Evolutionary conservation across 176 grass and related monocot genomes (phyloP).

Genomic region (Bromus sterilis): DNA sequence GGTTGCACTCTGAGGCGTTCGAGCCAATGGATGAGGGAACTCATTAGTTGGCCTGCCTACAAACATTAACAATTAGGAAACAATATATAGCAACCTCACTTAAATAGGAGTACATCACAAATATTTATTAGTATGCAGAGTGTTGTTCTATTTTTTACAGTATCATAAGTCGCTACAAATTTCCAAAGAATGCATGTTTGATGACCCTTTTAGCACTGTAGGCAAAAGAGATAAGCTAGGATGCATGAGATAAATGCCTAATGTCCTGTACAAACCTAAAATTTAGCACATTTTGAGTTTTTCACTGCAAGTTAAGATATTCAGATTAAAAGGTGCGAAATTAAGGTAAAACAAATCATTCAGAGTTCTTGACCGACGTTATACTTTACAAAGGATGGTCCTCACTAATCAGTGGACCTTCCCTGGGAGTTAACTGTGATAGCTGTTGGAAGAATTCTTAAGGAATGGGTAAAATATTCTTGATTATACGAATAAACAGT

Average conservation of each 20-base stretch:
- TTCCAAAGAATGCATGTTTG: not conserved
- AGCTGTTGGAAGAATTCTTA: not conserved
- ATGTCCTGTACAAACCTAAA: not conserved
- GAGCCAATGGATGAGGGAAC: slow-evolving; percentile 95
- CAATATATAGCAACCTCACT: slow-evolving; percentile 4
- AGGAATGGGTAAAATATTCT: not conserved
- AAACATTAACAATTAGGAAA: slow-evolving; percentile 51
- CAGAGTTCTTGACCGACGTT: not conserved
- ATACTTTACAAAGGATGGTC: not conserved
- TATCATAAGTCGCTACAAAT: not conserved
- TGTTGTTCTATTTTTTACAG: not conserved
- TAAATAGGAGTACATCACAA: not conserved
- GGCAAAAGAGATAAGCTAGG: not conserved
- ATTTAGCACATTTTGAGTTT: not conserved
- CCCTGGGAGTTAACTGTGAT: not conserved
- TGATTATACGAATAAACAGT: not conserved
- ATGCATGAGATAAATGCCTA: not conserved
- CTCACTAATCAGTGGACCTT: not conserved
- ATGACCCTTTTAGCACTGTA: not conserved
- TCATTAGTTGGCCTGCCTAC: slow-evolving; percentile 99
- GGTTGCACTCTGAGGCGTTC: slow-evolving; percentile 76
- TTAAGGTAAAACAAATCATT: not conserved
- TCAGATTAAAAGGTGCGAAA: not conserved
- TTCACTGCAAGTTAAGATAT: not conserved
- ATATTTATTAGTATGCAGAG: not conserved